Conservation (phyloP, 2,329 filamentous ascomycete species). For the Magnaporthiopsis rhizophila region DNA sequence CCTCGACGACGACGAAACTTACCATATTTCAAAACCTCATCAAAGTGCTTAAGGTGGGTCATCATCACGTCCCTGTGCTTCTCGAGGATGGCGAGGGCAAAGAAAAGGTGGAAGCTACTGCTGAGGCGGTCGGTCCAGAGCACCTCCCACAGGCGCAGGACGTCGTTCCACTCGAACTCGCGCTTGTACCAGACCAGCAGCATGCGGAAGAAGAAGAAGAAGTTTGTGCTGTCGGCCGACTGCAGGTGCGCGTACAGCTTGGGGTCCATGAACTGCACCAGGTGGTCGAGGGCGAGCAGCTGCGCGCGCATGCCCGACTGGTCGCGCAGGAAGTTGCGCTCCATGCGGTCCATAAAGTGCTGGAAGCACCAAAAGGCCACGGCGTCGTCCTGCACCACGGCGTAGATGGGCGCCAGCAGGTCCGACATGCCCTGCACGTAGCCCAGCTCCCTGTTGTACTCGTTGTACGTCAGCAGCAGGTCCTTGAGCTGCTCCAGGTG, state of each 20-base stretch:
- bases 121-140: slow-evolving; percentile 90
- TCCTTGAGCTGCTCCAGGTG: slow-evolving; percentile 99
- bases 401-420: slow-evolving; percentile 85
- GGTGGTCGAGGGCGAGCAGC: slow-evolving; percentile 81
- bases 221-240: slow-evolving; percentile 90
- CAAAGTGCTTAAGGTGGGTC: slow-evolving; percentile 86
- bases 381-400: slow-evolving; percentile 94
- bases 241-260: slow-evolving; percentile 87
- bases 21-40: slow-evolving; percentile 96
- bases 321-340: slow-evolving; percentile 90
- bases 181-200: slow-evolving; percentile 98
- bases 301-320: slow-evolving; percentile 95
- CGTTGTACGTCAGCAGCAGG: slow-evolving; percentile 97
- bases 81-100: slow-evolving; percentile 88
- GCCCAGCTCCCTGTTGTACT: slow-evolving; percentile 90
- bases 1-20: slow-evolving; percentile 27
- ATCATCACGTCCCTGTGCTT: slow-evolving; percentile 97
- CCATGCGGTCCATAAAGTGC: slow-evolving; percentile 96
- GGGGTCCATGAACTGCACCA: slow-evolving; percentile 95
- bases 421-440: slow-evolving; percentile 99
- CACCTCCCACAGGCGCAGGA: slow-evolving; percentile 82
- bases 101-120: slow-evolving; percentile 88
- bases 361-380: slow-evolving; percentile 96
- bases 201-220: slow-evolving; percentile 99
- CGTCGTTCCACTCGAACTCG: slow-evolving; percentile 85